These are phyloP conservation scores for Cairneyella variabilis DNA, from an alignment of 495 filamentous ascomycete genomes.

Conservation along the genomic window DNA sequence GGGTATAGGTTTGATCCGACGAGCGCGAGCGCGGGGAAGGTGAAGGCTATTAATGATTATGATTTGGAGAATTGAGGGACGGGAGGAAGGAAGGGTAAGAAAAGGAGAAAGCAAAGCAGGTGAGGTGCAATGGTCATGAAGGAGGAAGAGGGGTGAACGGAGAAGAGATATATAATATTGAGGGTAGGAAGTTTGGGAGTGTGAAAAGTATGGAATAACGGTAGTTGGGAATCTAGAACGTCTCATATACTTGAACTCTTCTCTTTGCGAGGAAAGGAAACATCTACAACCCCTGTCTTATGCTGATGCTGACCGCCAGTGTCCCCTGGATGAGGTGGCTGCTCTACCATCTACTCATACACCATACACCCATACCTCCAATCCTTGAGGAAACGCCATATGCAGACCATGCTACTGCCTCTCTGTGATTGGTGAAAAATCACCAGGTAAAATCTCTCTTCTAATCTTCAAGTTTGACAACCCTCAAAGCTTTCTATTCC, in stretches of 20 bases:
- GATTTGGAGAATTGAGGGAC: constrained; percentile 31
- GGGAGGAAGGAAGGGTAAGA: constrained; percentile 51
- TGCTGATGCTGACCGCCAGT: too few species aligned
- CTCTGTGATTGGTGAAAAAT: not conserved
- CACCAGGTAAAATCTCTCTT: not conserved
- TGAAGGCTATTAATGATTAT: constrained; percentile 19
- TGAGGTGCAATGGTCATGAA: constrained; percentile 13
- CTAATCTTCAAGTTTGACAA: too few species aligned
- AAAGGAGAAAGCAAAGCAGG: constrained; percentile 26
- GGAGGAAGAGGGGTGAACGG: constrained; percentile 66
- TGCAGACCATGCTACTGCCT: too few species aligned
- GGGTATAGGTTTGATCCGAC: constrained; percentile 75
- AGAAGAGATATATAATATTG: constrained; percentile 68
- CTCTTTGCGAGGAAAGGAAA: not conserved
- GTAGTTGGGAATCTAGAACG: not conserved
- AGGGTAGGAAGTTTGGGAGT: constrained; percentile 39
- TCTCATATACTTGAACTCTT: not conserved
- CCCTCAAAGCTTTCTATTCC: too few species aligned
- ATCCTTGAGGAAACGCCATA: too few species aligned
- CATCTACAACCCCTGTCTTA: too few species aligned
- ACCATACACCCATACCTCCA: not conserved
- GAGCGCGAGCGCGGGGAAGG: too few species aligned
- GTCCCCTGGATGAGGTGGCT: too few species aligned
- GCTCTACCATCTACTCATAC: too few species aligned
- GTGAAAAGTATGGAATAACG: not conserved